Evolutionary conservation across 768 basidiomycete species (phyloP).

Genomic region (Fibroporia radiculosa): DNA sequence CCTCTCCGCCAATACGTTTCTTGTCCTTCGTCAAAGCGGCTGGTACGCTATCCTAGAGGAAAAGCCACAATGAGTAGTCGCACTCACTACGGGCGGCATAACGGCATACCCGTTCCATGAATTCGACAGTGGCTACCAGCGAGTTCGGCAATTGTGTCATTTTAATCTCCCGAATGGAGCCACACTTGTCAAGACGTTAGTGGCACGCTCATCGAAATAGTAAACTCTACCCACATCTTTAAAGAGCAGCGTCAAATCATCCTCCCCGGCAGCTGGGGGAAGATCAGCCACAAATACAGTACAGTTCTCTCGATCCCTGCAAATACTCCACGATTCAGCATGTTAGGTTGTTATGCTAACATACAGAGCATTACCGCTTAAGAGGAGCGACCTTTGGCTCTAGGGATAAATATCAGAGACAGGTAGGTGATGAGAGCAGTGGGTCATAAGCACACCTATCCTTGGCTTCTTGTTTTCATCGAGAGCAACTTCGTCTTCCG

Average conservation of each 20-base stretch:
- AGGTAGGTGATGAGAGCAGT: background rate
- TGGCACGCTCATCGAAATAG: slow-evolving; percentile 9
- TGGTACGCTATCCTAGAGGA: slow-evolving; percentile 65
- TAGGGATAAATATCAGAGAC: slow-evolving; percentile 12
- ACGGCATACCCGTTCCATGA: slow-evolving; percentile 50
- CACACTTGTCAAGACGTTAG: slow-evolving; percentile 52
- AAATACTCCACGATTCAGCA: background rate
- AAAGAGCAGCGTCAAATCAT: slow-evolving; percentile 67
- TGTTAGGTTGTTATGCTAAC: background rate
- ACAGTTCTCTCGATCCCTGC: slow-evolving; percentile 90
- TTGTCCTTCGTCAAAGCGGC: slow-evolving; percentile 92
- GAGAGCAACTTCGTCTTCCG: slow-evolving; percentile 37
- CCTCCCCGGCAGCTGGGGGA: slow-evolving; percentile 46
- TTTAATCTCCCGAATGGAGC: slow-evolving; percentile 77
- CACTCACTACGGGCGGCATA: too few species aligned
- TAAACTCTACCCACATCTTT: slow-evolving; percentile 58
- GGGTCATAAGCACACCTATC: slow-evolving; percentile 39
- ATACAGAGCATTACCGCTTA: slow-evolving; percentile 55
- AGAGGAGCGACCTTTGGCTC: slow-evolving; percentile 40
- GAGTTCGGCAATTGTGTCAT: slow-evolving; percentile 52
- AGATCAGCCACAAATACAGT: slow-evolving; percentile 84
- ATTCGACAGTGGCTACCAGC: slow-evolving; percentile 84
- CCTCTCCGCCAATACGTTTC: slow-evolving; percentile 68
- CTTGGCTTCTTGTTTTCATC: slow-evolving; percentile 54
- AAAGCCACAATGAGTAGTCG: background rate